Evolutionary conservation across 2,329 filamentous ascomycete genomes (phyloP), one percentile per base, ranked within the genome.

Genomic region (Pseudogymnoascus sp.): DNA sequence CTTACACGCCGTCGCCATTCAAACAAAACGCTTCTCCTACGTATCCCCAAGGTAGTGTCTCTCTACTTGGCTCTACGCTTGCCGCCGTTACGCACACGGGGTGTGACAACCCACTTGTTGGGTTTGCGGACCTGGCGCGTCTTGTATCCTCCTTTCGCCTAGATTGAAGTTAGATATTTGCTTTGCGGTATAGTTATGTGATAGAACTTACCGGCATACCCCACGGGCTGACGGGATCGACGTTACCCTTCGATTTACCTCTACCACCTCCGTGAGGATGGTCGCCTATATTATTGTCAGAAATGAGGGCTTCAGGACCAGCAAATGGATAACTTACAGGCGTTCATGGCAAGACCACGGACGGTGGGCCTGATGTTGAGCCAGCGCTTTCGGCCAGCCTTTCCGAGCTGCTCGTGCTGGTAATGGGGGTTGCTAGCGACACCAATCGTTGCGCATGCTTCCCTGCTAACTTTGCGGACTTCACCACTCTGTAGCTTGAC

Each of bases 201-300:
- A 38, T 21, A 59, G 60, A 68, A 85, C 91, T 79, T 88, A 96
- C 92, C 73, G 91, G 93, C 74, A 87, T 88, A 75, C 96, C 95
- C 95, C 96, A 99, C 64, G 95, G 95, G 78, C 91, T 96, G 71
- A 95, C 91, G 36, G 96, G 95, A 74, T 96, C 84, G 66, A 93
- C 87, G 75, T 97, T 96, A 86, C 95, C 92, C 90, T 99, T 99
- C 64, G 92, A 97, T 80, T 99, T 99, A 80, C 95, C 95, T 83
- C 96, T 87, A 78, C 95, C 95, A 89, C 95, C 95, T 84, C 95
- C 95, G 77, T 99, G 95, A 73, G 95, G 95, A 83, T 99, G 95
- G 73, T 99, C 95, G 71, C 87, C 90, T 86, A 71, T 49, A 65
- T 60, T 31, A 53, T 49, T 61, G 68, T 73, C 67, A 72, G 69